A percentile compares a stretch with the other conserved stretches of the same genome.
Evolutionary conservation across 2,329 filamentous ascomycete species (phyloP).

Genomic region (Epicoccum sorghinum): DNA sequence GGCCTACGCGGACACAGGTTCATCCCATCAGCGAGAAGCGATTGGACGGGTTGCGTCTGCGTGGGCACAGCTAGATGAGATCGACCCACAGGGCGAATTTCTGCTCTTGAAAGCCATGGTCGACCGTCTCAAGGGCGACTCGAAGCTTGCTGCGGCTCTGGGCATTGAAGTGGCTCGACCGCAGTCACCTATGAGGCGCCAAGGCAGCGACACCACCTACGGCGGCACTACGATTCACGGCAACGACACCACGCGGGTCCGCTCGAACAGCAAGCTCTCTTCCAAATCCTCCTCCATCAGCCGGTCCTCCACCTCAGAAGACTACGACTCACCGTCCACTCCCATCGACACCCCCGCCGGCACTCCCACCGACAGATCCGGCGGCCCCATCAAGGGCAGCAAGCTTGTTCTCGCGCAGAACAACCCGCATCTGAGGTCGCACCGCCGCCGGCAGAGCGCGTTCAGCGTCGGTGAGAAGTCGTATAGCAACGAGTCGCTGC

Average conservation of each 20-base stretch:
- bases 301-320: conserved; percentile 27
- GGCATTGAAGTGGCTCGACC: conserved; percentile 44
- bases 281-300: conserved; percentile 24
- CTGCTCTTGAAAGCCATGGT: conserved; percentile 81
- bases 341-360: conserved; percentile 24
- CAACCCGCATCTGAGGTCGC: conserved; percentile 83
- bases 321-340: conserved; percentile 27
- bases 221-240: conserved; percentile 45
- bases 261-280: conserved; percentile 36
- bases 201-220: conserved; percentile 39
- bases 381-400: conserved; percentile 57
- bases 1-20: conserved; percentile 78
- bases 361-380: conserved; percentile 35
- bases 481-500: conserved; percentile 47
- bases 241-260: conserved; percentile 41
- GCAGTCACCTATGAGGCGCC: conserved; percentile 33
- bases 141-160: conserved; percentile 62
- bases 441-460: conserved; percentile 61
- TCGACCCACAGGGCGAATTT: conserved; percentile 90
- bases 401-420: conserved; percentile 80
- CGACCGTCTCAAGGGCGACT: conserved; percentile 72
- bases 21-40: conserved; percentile 77
- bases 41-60: conserved; percentile 84
- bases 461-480: conserved; percentile 51
- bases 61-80: conserved; percentile 80